A percentile compares a stretch with the other conserved stretches of the same genome.
Evolutionary conservation across 345 rosid species (phyloP).

Genomic region (Salix purpurea): DNA sequence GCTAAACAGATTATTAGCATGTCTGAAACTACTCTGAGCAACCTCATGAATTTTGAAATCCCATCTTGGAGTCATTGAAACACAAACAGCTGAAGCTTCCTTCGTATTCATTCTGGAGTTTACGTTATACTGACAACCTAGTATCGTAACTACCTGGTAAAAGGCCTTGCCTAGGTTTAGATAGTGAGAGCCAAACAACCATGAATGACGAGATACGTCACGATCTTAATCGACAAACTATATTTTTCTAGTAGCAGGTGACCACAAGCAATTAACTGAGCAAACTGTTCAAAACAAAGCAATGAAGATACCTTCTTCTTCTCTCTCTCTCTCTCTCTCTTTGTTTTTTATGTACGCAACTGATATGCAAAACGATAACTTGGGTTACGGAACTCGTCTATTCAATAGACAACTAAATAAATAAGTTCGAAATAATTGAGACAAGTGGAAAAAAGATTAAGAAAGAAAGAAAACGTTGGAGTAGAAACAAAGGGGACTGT

Average conservation of each 20-base stretch:
- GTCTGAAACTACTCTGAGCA: constrained; percentile 29
- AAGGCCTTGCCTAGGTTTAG: not conserved
- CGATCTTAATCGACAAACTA: not conserved
- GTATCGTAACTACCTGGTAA: not conserved
- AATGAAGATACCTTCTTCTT: not conserved
- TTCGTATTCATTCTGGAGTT: not conserved
- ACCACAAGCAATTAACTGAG: not conserved
- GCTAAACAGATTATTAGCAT: constrained; percentile 19
- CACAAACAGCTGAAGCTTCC: constrained; percentile 15
- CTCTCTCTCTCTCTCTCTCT: too few species aligned
- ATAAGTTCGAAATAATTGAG: not conserved
- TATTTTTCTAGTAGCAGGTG: not conserved
- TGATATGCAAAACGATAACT: constrained; percentile 2
- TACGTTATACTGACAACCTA: not conserved
- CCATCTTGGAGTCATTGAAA: constrained; percentile 22
- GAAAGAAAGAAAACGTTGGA: not conserved
- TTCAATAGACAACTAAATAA: not conserved
- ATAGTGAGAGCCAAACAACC: not conserved
- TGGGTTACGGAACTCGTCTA: not conserved
- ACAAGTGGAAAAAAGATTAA: not conserved
- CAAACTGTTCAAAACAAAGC: not conserved
- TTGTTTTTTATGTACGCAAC: not conserved
- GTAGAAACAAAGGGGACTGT: not conserved
- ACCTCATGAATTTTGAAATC: constrained; percentile 24
- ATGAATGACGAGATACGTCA: not conserved